Evolutionary conservation across 2,329 filamentous ascomycete species (phyloP).

Genomic region (Teratosphaeria viscida): DNA sequence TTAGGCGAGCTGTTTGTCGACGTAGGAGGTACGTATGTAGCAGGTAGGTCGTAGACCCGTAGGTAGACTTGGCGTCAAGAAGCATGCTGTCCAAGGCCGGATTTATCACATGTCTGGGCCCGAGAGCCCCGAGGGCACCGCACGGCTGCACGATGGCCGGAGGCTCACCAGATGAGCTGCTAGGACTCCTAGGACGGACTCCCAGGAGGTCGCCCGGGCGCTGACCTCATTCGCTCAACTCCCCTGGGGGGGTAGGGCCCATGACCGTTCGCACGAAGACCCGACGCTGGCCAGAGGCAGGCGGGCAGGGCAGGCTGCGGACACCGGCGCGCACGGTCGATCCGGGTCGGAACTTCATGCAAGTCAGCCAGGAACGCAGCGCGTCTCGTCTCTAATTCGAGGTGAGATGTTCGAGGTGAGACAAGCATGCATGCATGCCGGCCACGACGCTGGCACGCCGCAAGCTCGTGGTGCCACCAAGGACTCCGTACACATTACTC

Average conservation of each 20-base stretch:
- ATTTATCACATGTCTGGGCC: not conserved
- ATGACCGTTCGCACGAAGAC: not conserved
- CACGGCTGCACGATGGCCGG: not conserved
- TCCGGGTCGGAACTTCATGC: not conserved
- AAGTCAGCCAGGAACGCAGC: not conserved
- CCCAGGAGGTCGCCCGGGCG: not conserved
- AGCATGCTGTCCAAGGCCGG: not conserved
- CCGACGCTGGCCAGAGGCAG: not conserved
- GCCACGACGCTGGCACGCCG: not conserved
- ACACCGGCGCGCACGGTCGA: not conserved
- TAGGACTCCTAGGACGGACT: too few species aligned
- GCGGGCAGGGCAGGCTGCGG: not conserved
- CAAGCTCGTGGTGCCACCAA: not conserved
- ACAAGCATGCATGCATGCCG: not conserved
- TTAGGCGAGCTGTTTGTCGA: not conserved
- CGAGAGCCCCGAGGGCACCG: not conserved
- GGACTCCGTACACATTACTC: not conserved
- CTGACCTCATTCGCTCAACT: conserved; percentile 1
- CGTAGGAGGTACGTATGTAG: too few species aligned
- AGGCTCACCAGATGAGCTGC: not conserved
- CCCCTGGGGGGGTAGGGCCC: not conserved
- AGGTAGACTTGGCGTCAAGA: not conserved
- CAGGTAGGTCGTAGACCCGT: not conserved
- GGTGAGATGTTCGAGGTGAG: not conserved
- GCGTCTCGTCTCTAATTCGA: not conserved